Evolutionary conservation across 495 filamentous ascomycete species (phyloP).

Genomic region (Hypoxylon lienhwacheense): DNA sequence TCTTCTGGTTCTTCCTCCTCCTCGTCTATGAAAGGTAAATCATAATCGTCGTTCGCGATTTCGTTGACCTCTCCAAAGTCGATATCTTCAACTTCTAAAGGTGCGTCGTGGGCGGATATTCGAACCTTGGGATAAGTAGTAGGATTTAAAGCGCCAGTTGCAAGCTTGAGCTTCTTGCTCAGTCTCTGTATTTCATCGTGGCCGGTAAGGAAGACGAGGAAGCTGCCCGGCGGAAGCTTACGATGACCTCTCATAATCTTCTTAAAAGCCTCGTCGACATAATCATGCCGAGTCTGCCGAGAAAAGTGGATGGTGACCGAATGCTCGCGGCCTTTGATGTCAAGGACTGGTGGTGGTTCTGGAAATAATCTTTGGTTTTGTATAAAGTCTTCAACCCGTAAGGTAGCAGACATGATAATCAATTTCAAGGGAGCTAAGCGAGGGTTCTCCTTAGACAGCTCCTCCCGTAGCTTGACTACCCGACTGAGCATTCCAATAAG

Average conservation of each 20-base stretch:
- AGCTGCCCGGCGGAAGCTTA: slow-evolving; percentile 86
- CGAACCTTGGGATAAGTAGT: slow-evolving; percentile 64
- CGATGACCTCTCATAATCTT: slow-evolving; percentile 88
- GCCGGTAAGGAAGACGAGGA: slow-evolving; percentile 95
- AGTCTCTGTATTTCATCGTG: slow-evolving; percentile 86
- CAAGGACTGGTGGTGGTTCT: slow-evolving; percentile 76
- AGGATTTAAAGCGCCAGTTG: slow-evolving; percentile 61
- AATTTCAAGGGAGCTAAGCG: slow-evolving; percentile 80
- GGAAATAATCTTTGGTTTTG: slow-evolving; percentile 80
- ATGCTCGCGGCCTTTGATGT: slow-evolving; percentile 93
- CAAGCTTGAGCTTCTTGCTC: slow-evolving; percentile 72
- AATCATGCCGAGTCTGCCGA: slow-evolving; percentile 79
- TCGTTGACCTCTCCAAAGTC: slow-evolving; percentile 68
- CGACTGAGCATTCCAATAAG: slow-evolving; percentile 94
- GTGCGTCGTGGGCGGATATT: slow-evolving; percentile 75
- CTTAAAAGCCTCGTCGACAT: slow-evolving; percentile 81
- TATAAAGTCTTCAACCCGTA: slow-evolving; percentile 86
- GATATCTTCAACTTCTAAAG: slow-evolving; percentile 83
- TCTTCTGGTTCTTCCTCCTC: slow-evolving; percentile 55
- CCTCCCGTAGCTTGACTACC: slow-evolving; percentile 71
- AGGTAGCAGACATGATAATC: slow-evolving; percentile 97
- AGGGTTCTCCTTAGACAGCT: slow-evolving; percentile 50
- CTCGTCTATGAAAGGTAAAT: slow-evolving; percentile 46
- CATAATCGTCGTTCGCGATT: slow-evolving; percentile 46
- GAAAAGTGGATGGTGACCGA: slow-evolving; percentile 89